These are phyloP conservation scores for Wickerhamiella sergipiensis DNA, from an alignment of 805 yeast species.

Conservation along the genomic window DNA sequence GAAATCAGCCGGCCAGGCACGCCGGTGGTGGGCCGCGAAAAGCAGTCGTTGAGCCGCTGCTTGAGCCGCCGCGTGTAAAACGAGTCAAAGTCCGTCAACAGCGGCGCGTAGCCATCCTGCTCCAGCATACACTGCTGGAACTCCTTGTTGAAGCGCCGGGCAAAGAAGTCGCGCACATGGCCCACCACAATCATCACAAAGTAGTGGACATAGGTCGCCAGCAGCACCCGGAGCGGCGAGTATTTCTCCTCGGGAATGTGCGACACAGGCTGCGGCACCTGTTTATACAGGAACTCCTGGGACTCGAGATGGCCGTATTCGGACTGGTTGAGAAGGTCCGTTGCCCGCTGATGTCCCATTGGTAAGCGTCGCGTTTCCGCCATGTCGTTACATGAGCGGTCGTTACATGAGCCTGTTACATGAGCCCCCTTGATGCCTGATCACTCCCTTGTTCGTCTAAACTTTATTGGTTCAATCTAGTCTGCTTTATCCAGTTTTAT, in stretches of 20 bases:
- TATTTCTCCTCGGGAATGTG: slow-evolving; percentile 53
- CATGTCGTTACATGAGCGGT: no score
- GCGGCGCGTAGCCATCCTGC: slow-evolving; percentile 85
- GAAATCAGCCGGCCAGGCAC: slow-evolving; percentile 89
- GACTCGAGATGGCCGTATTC: slow-evolving; percentile 67
- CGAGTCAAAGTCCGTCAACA: slow-evolving; percentile 86
- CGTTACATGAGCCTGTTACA: no score
- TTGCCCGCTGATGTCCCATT: neutral
- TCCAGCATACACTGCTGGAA: slow-evolving; percentile 55
- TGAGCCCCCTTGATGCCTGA: no score
- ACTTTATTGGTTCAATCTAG: no score
- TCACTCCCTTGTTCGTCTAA: no score
- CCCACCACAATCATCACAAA: slow-evolving; percentile 77
- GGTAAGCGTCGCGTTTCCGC: neutral
- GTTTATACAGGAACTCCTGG: slow-evolving; percentile 47
- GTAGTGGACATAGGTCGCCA: slow-evolving; percentile 77
- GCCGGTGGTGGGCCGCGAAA: slow-evolving; percentile 91
- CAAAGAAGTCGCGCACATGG: slow-evolving; percentile 79
- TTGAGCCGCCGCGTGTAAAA: slow-evolving; percentile 89
- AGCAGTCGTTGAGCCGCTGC: slow-evolving; percentile 83
- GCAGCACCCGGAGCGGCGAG: slow-evolving; percentile 68
- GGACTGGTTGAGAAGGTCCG: slow-evolving; percentile 4
- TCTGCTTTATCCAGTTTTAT: no score
- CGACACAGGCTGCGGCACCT: slow-evolving; percentile 30
- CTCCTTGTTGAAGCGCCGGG: slow-evolving; percentile 55